Conservation (phyloP, 2,329 filamentous ascomycete species). For the Aspergillus latus region DNA sequence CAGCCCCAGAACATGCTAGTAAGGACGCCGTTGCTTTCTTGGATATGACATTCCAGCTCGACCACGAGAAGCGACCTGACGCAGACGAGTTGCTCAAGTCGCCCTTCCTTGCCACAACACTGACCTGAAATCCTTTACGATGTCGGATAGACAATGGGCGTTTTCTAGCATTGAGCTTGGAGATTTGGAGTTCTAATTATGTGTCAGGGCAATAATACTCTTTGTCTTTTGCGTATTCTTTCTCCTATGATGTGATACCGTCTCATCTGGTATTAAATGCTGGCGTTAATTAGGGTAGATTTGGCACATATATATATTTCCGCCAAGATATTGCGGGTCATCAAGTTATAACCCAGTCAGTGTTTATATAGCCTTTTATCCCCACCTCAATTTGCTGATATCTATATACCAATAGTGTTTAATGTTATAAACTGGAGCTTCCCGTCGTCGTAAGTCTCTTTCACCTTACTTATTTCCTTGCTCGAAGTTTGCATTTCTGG, state of each 20-base stretch:
- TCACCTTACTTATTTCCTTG: too few species aligned
- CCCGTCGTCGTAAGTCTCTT: too few species aligned
- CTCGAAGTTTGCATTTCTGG: not conserved
- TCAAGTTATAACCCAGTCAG: not conserved
- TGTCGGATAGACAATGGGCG: not conserved
- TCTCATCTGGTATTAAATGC: not conserved
- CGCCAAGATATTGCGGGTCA: not conserved
- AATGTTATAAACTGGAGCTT: too few species aligned
- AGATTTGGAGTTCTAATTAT: slow-evolving; percentile 15
- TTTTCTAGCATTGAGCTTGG: slow-evolving; percentile 6
- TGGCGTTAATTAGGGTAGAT: slow-evolving; percentile 4
- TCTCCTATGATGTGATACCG: slow-evolving; percentile 1
- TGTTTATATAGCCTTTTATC: too few species aligned
- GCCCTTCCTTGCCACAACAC: slow-evolving; percentile 71
- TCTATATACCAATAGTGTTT: too few species aligned
- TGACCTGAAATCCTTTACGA: slow-evolving; percentile 49
- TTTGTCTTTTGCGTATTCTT: slow-evolving; percentile 1
- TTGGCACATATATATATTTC: slow-evolving; percentile 11
- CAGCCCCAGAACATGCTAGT: slow-evolving; percentile 82
- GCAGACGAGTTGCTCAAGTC: slow-evolving; percentile 87
- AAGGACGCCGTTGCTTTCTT: slow-evolving; percentile 82
- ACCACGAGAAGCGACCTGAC: slow-evolving; percentile 86
- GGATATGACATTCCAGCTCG: slow-evolving; percentile 87
- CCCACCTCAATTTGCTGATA: too few species aligned
- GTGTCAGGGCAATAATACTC: not conserved